A percentile compares a stretch with the other conserved stretches of the same genome.
Conservation (phyloP, 108 stramenopile genomes). For the Licmophora abbreviata region DNA sequence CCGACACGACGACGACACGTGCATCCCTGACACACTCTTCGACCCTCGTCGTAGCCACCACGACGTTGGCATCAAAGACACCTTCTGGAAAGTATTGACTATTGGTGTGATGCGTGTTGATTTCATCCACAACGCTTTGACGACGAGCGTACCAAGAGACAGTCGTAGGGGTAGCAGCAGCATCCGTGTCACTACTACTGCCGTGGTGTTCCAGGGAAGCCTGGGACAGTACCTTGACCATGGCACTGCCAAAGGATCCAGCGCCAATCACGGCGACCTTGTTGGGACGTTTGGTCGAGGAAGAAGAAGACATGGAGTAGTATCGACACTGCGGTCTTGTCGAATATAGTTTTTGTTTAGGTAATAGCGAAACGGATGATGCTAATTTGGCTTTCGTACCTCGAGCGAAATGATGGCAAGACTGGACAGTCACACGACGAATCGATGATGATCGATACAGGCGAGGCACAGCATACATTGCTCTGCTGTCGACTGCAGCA, state of each 20-base stretch:
- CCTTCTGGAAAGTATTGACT: constrained; percentile 4
- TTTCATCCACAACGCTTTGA: not conserved
- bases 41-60: constrained; percentile 1
- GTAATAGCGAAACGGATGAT: too few species aligned
- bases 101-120: constrained; percentile 4
- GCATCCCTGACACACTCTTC: constrained; percentile 2
- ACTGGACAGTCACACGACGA: too few species aligned
- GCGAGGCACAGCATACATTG: too few species aligned
- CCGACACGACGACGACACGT: not conserved
- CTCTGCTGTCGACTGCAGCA: too few species aligned
- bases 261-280: constrained; percentile 1
- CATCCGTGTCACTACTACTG: not conserved
- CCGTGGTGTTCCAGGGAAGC: not conserved
- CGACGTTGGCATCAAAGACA: not conserved
- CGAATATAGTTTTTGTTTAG: too few species aligned
- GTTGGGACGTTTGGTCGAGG: too few species aligned
- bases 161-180: too few species aligned
- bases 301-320: too few species aligned
- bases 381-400: too few species aligned
- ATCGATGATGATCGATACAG: too few species aligned
- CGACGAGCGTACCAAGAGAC: constrained; percentile 3
- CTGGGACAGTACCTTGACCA: not conserved
- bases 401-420: too few species aligned
- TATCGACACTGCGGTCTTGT: too few species aligned
- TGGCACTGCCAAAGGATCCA: constrained; percentile 1